Evolutionary conservation across 371 early-diverging fungal species (phyloP).

Genomic region (Apophysomyces trapeziformis): DNA sequence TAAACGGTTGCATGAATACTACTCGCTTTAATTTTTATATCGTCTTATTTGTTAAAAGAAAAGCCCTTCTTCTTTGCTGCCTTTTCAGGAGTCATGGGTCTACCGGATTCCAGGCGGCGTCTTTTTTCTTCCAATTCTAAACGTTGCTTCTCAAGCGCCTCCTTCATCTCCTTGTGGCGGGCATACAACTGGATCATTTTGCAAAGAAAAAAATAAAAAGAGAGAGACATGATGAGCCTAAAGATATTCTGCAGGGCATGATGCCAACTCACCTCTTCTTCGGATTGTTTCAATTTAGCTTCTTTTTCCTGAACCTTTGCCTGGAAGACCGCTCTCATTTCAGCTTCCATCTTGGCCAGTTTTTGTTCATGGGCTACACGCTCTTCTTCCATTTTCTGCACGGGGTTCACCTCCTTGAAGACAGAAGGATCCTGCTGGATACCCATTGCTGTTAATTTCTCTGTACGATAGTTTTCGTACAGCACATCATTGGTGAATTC

Average conservation of each 20-base stretch:
- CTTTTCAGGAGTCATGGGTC: constrained; percentile 88
- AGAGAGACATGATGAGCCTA: too few species aligned
- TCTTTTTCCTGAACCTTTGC: constrained; percentile 98
- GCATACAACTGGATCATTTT: constrained; percentile 70
- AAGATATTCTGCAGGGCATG: too few species aligned
- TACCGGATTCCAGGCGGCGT: constrained; percentile 81
- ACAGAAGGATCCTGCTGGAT: constrained; percentile 80
- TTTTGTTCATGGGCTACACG: constrained; percentile 91
- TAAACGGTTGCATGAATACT: too few species aligned
- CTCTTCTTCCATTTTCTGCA: constrained; percentile 94
- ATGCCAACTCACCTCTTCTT: constrained; percentile 77
- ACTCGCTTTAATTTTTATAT: neutral
- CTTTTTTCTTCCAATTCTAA: constrained; percentile 93
- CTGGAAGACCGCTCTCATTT: constrained; percentile 97
- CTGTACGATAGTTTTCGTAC: constrained; percentile 97
- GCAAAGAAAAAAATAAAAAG: neutral
- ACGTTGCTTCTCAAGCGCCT: constrained; percentile 93
- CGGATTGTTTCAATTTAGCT: constrained; percentile 93
- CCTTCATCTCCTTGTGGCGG: constrained; percentile 97
- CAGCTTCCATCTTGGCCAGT: constrained; percentile 96
- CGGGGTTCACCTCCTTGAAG: constrained; percentile 87
- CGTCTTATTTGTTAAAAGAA: constrained; percentile 65
- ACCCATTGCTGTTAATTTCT: constrained; percentile 83
- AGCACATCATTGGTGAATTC: constrained; percentile 93
- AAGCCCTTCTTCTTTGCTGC: constrained; percentile 82